Evolutionary conservation across 2,329 filamentous ascomycete genomes (phyloP).

Genomic region (Exophiala sp.): DNA sequence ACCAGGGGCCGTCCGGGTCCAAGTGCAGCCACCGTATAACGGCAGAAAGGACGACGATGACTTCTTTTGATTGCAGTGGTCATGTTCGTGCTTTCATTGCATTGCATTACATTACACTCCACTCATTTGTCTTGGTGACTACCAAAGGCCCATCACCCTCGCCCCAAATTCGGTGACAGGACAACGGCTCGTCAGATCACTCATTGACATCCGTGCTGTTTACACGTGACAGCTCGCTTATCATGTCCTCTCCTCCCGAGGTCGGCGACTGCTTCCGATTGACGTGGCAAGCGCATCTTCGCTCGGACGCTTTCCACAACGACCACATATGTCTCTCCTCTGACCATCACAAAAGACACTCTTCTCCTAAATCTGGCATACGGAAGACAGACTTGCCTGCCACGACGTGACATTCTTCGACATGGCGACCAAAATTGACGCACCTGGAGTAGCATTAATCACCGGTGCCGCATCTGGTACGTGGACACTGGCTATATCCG

Average conservation of each 20-base stretch:
- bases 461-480: constrained; percentile 14
- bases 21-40: constrained; percentile 4
- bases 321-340: neutral
- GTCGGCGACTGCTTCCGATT: neutral
- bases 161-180: neutral
- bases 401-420: neutral
- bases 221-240: neutral
- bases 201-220: neutral
- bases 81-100: neutral
- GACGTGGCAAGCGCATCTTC: constrained; percentile 2
- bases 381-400: no score
- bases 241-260: neutral
- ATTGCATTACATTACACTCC: neutral
- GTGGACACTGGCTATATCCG: neutral
- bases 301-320: neutral
- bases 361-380: no score
- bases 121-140: neutral
- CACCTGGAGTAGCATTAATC: constrained; percentile 14
- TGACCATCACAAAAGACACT: neutral
- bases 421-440: constrained; percentile 13
- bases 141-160: neutral
- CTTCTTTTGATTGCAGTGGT: constrained; percentile 11
- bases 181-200: neutral
- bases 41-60: constrained; percentile 10
- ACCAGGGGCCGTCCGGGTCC: neutral